phyloP scores from a whole-genome alignment of 164 flowering plant genomes.

The Sextonia rubra region DNA sequence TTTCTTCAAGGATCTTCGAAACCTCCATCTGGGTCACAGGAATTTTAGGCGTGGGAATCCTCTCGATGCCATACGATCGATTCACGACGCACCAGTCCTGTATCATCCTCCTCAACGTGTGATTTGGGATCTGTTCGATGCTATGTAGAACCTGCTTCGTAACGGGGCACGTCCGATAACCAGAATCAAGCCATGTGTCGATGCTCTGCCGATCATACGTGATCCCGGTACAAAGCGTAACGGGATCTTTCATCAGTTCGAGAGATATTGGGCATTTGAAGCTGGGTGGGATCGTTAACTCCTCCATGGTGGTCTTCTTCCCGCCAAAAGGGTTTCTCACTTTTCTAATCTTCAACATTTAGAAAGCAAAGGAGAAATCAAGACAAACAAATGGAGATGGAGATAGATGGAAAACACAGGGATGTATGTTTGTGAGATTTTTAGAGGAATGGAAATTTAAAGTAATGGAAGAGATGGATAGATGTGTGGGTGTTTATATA shows the following conservation, averaged over 20 bases:
- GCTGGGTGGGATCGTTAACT: slow-evolving; percentile 45
- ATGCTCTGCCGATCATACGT: slow-evolving; percentile 79
- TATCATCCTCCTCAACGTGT: slow-evolving; percentile 59
- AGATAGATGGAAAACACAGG: neutral
- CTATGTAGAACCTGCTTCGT: slow-evolving; percentile 45
- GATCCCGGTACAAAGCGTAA: slow-evolving; percentile 70
- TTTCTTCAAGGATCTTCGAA: slow-evolving; percentile 26
- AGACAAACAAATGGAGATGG: slow-evolving; percentile 1
- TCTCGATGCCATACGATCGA: slow-evolving; percentile 48
- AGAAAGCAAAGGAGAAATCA: neutral
- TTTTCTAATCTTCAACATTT: slow-evolving; percentile 39
- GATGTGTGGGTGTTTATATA: no score
- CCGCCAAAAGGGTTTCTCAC: slow-evolving; percentile 21
- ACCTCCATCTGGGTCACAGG: slow-evolving; percentile 44
- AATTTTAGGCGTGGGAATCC: slow-evolving; percentile 78
- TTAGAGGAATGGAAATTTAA: neutral
- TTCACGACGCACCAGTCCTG: slow-evolving; percentile 87
- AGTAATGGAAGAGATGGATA: neutral
- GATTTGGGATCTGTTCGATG: slow-evolving; percentile 68
- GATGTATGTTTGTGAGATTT: neutral
- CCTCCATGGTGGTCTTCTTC: slow-evolving; percentile 21
- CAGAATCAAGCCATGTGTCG: slow-evolving; percentile 74
- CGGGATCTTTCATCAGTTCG: slow-evolving; percentile 92
- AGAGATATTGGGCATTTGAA: slow-evolving; percentile 83
- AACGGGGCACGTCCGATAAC: slow-evolving; percentile 60